Evolutionary conservation across 805 yeast species (phyloP).

Genomic region (Grigorovia jiainica): DNA sequence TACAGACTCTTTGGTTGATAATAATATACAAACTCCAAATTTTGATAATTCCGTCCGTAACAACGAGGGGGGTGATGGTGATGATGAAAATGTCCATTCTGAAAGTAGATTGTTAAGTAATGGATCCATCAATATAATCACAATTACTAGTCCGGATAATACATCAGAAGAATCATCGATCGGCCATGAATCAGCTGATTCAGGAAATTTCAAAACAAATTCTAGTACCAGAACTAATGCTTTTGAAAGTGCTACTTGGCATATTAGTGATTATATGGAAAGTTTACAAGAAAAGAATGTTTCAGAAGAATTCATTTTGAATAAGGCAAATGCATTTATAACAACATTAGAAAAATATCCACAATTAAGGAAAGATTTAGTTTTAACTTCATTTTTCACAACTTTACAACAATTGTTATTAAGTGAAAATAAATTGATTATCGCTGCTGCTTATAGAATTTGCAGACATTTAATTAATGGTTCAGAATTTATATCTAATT

Average conservation of each 20-base stretch:
- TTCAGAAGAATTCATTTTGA: constrained; percentile 27
- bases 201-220: background rate
- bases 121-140: background rate
- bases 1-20: background rate
- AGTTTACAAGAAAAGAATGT: constrained; percentile 23
- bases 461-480: constrained; percentile 55
- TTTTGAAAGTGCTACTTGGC: constrained; percentile 28
- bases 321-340: constrained; percentile 59
- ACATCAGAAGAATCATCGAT: background rate
- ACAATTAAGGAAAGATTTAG: constrained; percentile 53
- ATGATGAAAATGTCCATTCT: no score
- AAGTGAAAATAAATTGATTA: constrained; percentile 48
- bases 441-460: constrained; percentile 69
- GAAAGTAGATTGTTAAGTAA: background rate
- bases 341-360: constrained; percentile 48
- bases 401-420: constrained; percentile 53
- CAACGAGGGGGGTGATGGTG: background rate
- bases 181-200: background rate
- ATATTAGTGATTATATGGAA: constrained; percentile 28
- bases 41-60: background rate
- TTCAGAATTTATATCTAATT: constrained; percentile 41
- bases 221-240: background rate
- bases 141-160: background rate
- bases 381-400: constrained; percentile 44
- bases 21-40: background rate